Evolutionary conservation across 352 stramenopile species (phyloP).

Genomic region (Pseudoperonospora humuli): DNA sequence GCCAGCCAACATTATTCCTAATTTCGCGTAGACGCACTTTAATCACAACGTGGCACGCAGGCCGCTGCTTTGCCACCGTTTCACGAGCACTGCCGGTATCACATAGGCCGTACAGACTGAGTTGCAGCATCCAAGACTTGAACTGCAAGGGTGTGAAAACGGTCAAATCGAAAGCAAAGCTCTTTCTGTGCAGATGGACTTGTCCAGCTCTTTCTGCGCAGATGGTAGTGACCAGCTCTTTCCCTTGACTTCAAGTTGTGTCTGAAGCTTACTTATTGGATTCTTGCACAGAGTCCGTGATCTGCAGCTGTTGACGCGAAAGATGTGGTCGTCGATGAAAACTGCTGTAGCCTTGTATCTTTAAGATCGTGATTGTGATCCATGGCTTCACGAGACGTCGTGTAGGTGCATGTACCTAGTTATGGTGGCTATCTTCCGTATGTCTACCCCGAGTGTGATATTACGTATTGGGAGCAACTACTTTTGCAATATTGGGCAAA

Average conservation of each 20-base stretch:
- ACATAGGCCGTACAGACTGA: conserved; percentile 2
- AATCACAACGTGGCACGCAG: conserved; percentile 9
- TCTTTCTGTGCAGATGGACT: conserved; percentile 20
- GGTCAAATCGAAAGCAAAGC: conserved; percentile 18
- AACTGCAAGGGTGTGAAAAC: conserved; percentile 16
- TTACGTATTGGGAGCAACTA: no score
- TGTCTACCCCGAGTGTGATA: no score
- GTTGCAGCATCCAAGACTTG: conserved; percentile 12
- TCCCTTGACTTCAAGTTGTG: conserved; percentile 26
- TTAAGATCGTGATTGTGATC: conserved; percentile 7
- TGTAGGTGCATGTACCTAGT: no score
- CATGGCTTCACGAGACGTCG: no score
- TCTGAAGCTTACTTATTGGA: conserved; percentile 18
- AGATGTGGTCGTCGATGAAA: conserved; percentile 4
- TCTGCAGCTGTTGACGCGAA: conserved; percentile 13
- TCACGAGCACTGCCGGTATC: conserved; percentile 8
- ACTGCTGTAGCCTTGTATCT: conserved; percentile 11
- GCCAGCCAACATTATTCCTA: conserved; percentile 5
- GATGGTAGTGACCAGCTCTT: conserved; percentile 23
- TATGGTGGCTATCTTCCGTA: no score
- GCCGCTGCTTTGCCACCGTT: conserved; percentile 5
- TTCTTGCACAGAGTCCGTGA: conserved; percentile 21
- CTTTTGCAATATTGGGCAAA: no score
- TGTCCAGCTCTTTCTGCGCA: conserved; percentile 21
- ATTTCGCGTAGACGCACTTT: conserved; percentile 11